These are phyloP conservation scores for Neurospora sublineolata DNA, from an alignment of 495 filamentous ascomycete genomes.

Conservation along the genomic window DNA sequence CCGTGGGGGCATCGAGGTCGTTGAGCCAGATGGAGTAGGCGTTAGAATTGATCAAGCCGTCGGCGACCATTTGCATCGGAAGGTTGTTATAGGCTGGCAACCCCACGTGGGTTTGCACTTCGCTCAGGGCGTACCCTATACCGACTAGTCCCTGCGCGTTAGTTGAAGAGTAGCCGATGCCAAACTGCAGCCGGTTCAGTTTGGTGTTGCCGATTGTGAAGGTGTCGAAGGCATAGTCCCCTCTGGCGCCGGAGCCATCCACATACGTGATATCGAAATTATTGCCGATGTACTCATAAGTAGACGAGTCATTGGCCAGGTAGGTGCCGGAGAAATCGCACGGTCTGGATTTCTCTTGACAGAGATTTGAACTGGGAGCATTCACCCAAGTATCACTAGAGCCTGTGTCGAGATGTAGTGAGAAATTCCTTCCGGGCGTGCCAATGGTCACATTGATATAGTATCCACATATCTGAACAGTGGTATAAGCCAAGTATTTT, in stretches of 20 bases:
- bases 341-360: slow-evolving; percentile 29
- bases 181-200: slow-evolving; percentile 66
- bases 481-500: not conserved
- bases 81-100: slow-evolving; percentile 63
- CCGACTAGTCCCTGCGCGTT: slow-evolving; percentile 76
- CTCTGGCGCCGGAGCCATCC: slow-evolving; percentile 67
- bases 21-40: slow-evolving; percentile 89
- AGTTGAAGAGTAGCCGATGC: slow-evolving; percentile 64
- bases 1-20: slow-evolving; percentile 61
- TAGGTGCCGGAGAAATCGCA: slow-evolving; percentile 57
- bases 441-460: slow-evolving; percentile 62
- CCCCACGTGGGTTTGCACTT: slow-evolving; percentile 58
- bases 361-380: slow-evolving; percentile 51
- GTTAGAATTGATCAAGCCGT: slow-evolving; percentile 61
- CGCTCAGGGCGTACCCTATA: slow-evolving; percentile 77
- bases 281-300: slow-evolving; percentile 62
- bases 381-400: slow-evolving; percentile 90
- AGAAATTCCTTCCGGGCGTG: slow-evolving; percentile 53
- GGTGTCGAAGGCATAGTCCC: slow-evolving; percentile 77
- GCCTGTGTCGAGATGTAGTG: slow-evolving; percentile 67
- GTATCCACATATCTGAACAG: slow-evolving; percentile 48
- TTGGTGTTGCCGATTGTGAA: slow-evolving; percentile 50
- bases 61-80: slow-evolving; percentile 58
- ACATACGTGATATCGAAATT: slow-evolving; percentile 90
- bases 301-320: slow-evolving; percentile 62